These are phyloP conservation scores for Neofusicoccum ribis DNA, from an alignment of 2,329 filamentous ascomycete genomes.

Conservation along the genomic window DNA sequence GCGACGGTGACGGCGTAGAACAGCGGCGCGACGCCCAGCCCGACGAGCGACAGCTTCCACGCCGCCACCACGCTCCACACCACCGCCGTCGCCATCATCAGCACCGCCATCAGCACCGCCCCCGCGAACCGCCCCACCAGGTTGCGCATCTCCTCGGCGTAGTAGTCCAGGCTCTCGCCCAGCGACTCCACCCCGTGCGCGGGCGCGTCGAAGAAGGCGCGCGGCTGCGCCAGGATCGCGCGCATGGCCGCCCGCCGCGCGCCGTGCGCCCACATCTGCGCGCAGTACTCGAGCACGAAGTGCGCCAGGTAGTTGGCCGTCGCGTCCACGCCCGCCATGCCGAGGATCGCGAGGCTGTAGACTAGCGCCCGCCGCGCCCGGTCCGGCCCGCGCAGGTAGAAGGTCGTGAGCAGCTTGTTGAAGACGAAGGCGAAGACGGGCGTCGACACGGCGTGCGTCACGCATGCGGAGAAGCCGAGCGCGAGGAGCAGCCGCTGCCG, in stretches of 20 bases:
- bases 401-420: conserved; percentile 68
- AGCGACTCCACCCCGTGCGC: conserved; percentile 65
- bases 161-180: conserved; percentile 72
- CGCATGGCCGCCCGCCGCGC: conserved; percentile 68
- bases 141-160: conserved; percentile 84
- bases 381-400: conserved; percentile 54
- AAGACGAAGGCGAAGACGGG: conserved; percentile 77
- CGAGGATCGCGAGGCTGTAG: conserved; percentile 72
- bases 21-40: conserved; percentile 67
- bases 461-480: conserved; percentile 60
- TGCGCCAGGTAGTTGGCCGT: conserved; percentile 65
- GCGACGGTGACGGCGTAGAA: conserved; percentile 65
- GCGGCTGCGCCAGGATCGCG: conserved; percentile 72
- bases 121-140: conserved; percentile 77
- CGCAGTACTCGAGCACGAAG: conserved; percentile 70
- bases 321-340: conserved; percentile 67
- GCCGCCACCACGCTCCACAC: conserved; percentile 72
- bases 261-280: conserved; percentile 74
- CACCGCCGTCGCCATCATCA: conserved; percentile 69
- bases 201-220: conserved; percentile 73
- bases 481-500: conserved; percentile 57
- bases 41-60: conserved; percentile 80
- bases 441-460: conserved; percentile 66
- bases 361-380: conserved; percentile 54
- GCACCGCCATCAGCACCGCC: conserved; percentile 63